Evolutionary conservation across 176 grass and related monocot species (phyloP), one percentile per base, ranked within the genome.

Genomic region (Triticum turgidum): DNA sequence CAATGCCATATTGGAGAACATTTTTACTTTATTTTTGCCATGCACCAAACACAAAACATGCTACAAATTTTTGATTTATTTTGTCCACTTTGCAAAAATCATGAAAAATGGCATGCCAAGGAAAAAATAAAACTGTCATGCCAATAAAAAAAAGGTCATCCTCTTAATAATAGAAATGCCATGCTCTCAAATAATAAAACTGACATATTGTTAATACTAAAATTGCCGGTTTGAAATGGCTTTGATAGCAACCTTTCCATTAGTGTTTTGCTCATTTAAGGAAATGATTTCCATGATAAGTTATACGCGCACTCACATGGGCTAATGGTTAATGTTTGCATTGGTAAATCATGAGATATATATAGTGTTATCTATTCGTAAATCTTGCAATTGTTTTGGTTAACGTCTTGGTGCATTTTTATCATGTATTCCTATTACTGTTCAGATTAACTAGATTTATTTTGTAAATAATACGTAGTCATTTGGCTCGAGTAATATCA

Each of bases 181-280:
- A 45, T 13, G 44, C 44, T 45, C 44, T 45, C 44, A 45, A 45
- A 45, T 45, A 45, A 45, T 45, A 12, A 45, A 13, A 12, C 10
- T 12, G 0, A 13, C 44, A 45, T 45, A 11, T 12, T 45, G 44
- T 11, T 45, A 45, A 12, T 45, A 45, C 0, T 45, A 4, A 45
- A 12, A 12, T 12, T 45, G 3, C 9, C 11, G 11, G 7, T 73
- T 7, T 44, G 11, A 86, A 74, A 81, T 38, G 71, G 34, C 61
- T 91, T 88, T 82, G 52, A 4, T 61, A 65, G 76, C 22, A 76
- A 73, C 76, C 29, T 87, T 85, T 76, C n/a, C 63, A 77, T 32
- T 6, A 80, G 18, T 83, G 45, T 44, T 82, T 82, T 87, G 51
- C n/a, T 86, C 81, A 76, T 87, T 87, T 69, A 74, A 79, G 22